Evolutionary conservation across 805 yeast species (phyloP), one percentile per base, ranked within the genome.

Genomic region (Kockiozyma suomiensis): DNA sequence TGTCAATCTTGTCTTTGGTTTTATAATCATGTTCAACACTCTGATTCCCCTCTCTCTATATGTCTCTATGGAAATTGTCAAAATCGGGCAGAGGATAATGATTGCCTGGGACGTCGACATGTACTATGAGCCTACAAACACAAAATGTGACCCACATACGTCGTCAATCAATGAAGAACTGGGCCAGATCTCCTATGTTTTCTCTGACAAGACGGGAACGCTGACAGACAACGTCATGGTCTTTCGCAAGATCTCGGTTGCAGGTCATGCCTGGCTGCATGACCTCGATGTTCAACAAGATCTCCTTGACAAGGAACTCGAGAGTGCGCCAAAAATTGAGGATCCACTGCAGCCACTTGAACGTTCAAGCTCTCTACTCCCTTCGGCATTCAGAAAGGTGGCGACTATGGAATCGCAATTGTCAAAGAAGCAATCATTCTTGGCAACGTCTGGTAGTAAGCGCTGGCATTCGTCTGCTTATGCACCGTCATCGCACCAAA

Each of bases 141-240:
- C 97, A 0, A 97, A 96, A 0, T 93, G 97, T 50, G 97, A 89
- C 68, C 96, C 97, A 0, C 85, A 93, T 71, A 92, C 98, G 0
- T 97, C 98, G 0, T 89, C 97, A 0, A 90, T 94, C 66, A 81
- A 94, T 65, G 99, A 94, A 72, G 99, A 94, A 74, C 78, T 94
- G 68, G 99, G 99, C 1, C 99, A 94, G 72, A 97, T 96, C 0
- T 87, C 96, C 50, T 92, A 93, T 70, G 82, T 94, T 2, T 94
- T 94, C 72, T 88, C 97, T 61, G 99, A 94, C 74, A 94, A 94
- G 73, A 94, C 99, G 0, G 99, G 99, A 8, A 94, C 99, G 0
- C 79, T 94, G 62, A 94, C 99, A 0, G 98, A 94, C 68, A 94
- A 94, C 71, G 76, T 86, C 68, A 94, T 94, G 99, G 76, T 93